Evolutionary conservation across 1,284 basidiomycete species (phyloP), one percentile per base, ranked within the genome.

Genomic region (Ustilago sp.): DNA sequence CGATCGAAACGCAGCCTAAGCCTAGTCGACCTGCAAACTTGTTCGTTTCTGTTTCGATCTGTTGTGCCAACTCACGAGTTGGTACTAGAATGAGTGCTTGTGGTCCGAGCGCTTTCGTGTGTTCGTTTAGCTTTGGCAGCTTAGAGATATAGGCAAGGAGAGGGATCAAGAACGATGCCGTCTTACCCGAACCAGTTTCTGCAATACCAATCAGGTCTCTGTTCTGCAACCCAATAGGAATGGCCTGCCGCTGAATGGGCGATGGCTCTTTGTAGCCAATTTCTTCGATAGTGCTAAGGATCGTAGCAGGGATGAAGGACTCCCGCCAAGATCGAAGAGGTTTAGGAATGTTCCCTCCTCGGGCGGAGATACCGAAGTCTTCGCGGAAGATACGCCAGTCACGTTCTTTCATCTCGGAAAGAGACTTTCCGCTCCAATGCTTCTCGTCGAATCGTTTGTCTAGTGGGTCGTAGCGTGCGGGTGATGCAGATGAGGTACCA

Each of bases 341-440:
- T 74, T 93, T 91, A 6, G 96, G 96, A 66, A 99, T 98, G 74
- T 91, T 89, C 39, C 96, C 96, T 85, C 50, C 94, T 86, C 95
- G 88, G 4, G 94, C 92, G 59, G 94, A 91, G 74, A 99, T 99
- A 81, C 92, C 95, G 88, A 97, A 99, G 87, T 99, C 96, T 87
- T 99, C 96, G 74, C 95, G 89, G 88, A 99, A 99, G 86, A 99
- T 99, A 82, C 96, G 91, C 96, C 96, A 99, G 86, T 99, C 96
- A 64, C 96, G 90, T 81, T 98, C 97, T 84, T 92, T 93, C 97
- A 99, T 98, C 87, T 98, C 94, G 2, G 88, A 87, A 36, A 99
- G 88, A 1, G 92, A 90, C 87, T 99, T 99, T n/a, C 98, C 94
- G 2, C 92, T 92, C 97, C 97, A 99, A 88, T 98, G 97, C 74